Base-by-base conservation (phyloP, 306 rosid species). In the Prunus padus region DNA sequence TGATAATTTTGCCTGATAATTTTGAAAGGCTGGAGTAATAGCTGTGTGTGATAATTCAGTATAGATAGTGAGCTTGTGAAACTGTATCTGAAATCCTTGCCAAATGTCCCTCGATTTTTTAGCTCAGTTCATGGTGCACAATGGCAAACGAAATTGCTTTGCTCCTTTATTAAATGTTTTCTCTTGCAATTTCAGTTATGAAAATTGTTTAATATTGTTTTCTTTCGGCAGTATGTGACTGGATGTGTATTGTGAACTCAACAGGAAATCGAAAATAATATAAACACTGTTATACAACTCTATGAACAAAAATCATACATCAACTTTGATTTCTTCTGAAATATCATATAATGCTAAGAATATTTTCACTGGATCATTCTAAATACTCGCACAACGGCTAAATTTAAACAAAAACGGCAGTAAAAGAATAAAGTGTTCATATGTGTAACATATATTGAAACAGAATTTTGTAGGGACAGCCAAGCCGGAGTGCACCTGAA, bases 281-380 rank as follows among this genome's bases (percentile, higher is more conserved):
- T 4, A 65, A 64, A 9, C 56, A 33, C 30, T 54, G 42, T 57
- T 47, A 33, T 72, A 23, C 65, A 56, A 72, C 59, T 59, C 59
- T 13, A 20, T 26, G 69, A 60, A 45, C 77, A 59, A 74, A 25
- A 59, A 49, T 47, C 63, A 47, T 33, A 45, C 50, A 82, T 42
- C 65, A 65, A 20, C 66, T 71, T 45, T 46, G 67, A 83, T 44
- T 82, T 37, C 77, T 83, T 26, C 16, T 22, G 76, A 71, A 79
- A 69, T 79, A 51, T 72, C 51, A 71, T 71, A 80, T 79, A 76
- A 68, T 50, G 62, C 81, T 71, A 68, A 54, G 54, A 73, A 33
- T 54, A 76, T 45, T 67, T 80, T 80, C 78, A 72, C 75, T 71
- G 83, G 75, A 79, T 79, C 8, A 42, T 71, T 59, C 81, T 79